These are phyloP conservation scores for Auriscalpium orientale DNA, from an alignment of 768 basidiomycete genomes.

Conservation along the genomic window DNA sequence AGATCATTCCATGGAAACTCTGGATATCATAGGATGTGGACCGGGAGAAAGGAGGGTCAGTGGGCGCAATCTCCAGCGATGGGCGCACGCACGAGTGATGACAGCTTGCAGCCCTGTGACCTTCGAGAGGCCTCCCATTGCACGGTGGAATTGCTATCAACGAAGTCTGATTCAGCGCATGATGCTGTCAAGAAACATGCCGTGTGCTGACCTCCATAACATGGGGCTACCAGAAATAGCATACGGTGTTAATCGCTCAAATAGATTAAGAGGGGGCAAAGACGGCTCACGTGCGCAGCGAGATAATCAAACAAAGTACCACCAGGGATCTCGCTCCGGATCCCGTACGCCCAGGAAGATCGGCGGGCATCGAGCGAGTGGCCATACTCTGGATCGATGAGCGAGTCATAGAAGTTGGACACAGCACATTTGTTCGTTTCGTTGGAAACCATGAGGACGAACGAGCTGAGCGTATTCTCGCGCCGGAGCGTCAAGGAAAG, in stretches of 20 bases:
- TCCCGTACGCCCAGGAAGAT: conserved; percentile 11
- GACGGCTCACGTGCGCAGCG: background rate
- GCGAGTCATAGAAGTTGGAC: conserved; percentile 24
- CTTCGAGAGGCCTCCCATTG: no score
- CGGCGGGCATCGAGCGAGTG: conserved; percentile 9
- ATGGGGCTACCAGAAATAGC: background rate
- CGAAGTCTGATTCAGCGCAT: background rate
- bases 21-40: conserved; percentile 1
- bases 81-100: background rate
- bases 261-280: background rate
- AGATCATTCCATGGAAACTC: conserved; percentile 21
- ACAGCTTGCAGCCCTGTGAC: background rate
- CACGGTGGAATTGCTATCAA: no score
- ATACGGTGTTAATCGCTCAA: background rate
- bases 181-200: background rate
- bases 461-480: conserved; percentile 21
- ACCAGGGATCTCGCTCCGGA: background rate
- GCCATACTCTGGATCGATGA: conserved; percentile 26
- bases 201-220: background rate
- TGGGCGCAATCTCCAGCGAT: background rate
- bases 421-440: conserved; percentile 18
- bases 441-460: conserved; percentile 16
- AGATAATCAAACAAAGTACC: background rate
- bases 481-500: conserved; percentile 29
- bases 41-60: background rate